Percentiles rank a stretch among this genome's conserved stretches.
Evolutionary conservation across 1,139 yeast genomes (phyloP).

Genomic region (Pneumocystis jirovecii): DNA sequence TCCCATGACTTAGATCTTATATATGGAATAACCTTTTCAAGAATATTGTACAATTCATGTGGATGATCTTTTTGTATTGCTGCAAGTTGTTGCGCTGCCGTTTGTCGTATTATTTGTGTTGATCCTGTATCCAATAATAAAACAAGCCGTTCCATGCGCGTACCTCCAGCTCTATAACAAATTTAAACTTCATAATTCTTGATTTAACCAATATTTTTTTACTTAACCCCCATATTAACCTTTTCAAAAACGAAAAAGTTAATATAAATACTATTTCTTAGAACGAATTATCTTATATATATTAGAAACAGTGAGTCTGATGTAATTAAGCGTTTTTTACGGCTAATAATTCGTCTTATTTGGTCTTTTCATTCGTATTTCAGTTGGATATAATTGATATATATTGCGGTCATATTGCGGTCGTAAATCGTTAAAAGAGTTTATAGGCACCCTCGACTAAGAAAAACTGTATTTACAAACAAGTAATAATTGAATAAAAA

Average conservation of each 20-base stretch:
- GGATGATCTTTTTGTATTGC: conserved; percentile 91
- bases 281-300: not conserved
- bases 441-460: too few relatives aligned
- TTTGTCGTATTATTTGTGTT: conserved; percentile 79
- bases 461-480: too few relatives aligned
- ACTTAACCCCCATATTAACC: not conserved
- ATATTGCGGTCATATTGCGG: not conserved
- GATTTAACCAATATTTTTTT: not conserved
- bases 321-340: not conserved
- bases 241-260: not conserved
- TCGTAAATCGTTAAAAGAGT: too few relatives aligned
- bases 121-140: conserved; percentile 78
- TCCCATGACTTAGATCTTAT: conserved; percentile 82
- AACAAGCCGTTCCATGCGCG: conserved; percentile 11
- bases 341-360: not conserved
- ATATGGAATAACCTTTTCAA: conserved; percentile 85
- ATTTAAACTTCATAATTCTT: not conserved
- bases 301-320: not conserved
- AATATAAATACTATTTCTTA: not conserved
- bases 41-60: conserved; percentile 68
- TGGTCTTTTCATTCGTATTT: not conserved
- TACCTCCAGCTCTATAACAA: not conserved
- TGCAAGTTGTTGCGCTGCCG: conserved; percentile 95
- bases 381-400: not conserved
- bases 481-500: too few relatives aligned